These are phyloP conservation scores for Isabelozyma pseudorhagii DNA, from an alignment of 805 yeast species.

Conservation along the genomic window DNA sequence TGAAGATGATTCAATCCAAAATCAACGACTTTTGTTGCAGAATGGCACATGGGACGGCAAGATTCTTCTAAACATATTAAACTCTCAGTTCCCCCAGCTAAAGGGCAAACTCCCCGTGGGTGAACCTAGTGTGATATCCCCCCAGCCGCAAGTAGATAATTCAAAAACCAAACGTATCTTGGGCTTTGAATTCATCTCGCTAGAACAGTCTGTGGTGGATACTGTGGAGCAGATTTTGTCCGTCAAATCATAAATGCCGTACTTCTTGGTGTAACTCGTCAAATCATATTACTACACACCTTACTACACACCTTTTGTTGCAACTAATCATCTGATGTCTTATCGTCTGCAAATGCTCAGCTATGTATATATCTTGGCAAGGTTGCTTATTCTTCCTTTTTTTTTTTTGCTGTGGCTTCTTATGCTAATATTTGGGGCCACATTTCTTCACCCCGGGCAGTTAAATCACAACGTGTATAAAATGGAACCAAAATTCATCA, in stretches of 20 bases:
- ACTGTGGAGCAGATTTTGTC: constrained; percentile 18
- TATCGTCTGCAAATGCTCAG: no score
- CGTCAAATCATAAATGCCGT: not conserved
- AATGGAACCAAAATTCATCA: no score
- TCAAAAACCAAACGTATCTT: constrained; percentile 13
- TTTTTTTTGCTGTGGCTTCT: no score
- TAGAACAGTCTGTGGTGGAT: constrained; percentile 18
- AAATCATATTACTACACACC: no score
- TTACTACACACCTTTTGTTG: no score
- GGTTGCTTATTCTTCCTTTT: no score
- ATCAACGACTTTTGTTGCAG: constrained; percentile 17
- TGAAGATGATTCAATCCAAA: constrained; percentile 17
- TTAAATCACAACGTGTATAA: no score
- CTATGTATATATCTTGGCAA: no score
- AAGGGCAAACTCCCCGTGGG: constrained; percentile 44
- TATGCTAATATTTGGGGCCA: no score
- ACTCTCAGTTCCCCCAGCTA: constrained; percentile 39
- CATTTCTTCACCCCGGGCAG: no score
- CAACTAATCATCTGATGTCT: no score
- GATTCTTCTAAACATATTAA: constrained; percentile 26
- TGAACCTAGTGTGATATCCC: constrained; percentile 24
- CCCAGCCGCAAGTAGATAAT: constrained; percentile 17
- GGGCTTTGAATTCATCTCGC: constrained; percentile 14
- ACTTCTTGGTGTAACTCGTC: no score
- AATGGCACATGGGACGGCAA: constrained; percentile 21